A percentile compares a stretch with the other conserved stretches of the same genome.
Conservation (phyloP, 2,329 filamentous ascomycete genomes). For the Phialophora expanda region DNA sequence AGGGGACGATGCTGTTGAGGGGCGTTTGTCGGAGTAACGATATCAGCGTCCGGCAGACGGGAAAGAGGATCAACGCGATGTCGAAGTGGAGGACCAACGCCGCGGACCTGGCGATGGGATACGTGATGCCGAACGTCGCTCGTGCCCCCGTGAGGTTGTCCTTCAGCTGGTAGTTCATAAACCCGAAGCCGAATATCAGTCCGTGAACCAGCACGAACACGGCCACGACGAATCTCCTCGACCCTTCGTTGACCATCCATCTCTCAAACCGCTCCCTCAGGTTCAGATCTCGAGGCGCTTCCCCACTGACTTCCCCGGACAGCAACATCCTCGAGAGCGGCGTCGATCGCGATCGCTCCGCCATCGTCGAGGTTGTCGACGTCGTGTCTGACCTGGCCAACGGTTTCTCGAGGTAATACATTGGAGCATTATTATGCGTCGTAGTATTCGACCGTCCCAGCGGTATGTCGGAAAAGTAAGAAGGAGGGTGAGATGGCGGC, state of each 20-base stretch:
- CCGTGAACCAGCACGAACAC: slow-evolving; percentile 74
- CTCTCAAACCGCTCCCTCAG: slow-evolving; percentile 75
- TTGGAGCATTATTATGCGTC: slow-evolving; percentile 37
- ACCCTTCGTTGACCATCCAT: slow-evolving; percentile 91
- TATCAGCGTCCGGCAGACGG: slow-evolving; percentile 83
- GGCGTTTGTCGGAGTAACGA: slow-evolving; percentile 80
- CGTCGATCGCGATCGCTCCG: slow-evolving; percentile 78
- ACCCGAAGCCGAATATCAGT: slow-evolving; percentile 79
- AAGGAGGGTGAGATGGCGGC: slow-evolving; percentile 13
- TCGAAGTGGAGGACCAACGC: slow-evolving; percentile 82
- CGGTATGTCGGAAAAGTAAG: slow-evolving; percentile 37
- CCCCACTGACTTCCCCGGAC: slow-evolving; percentile 79
- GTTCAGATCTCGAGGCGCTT: slow-evolving; percentile 70
- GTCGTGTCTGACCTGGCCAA: slow-evolving; percentile 33
- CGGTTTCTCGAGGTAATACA: slow-evolving; percentile 39
- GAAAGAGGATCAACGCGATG: slow-evolving; percentile 70
- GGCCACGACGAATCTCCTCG: slow-evolving; percentile 79
- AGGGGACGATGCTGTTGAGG: slow-evolving; percentile 83
- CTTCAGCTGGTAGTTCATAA: slow-evolving; percentile 79
- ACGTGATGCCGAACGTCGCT: slow-evolving; percentile 74
- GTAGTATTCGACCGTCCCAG: slow-evolving; percentile 38
- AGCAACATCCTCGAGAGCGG: slow-evolving; percentile 81
- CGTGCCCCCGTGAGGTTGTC: slow-evolving; percentile 71
- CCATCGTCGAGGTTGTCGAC: slow-evolving; percentile 35
- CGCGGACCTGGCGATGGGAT: slow-evolving; percentile 75